These are phyloP conservation scores for Seminavis robusta DNA, from an alignment of 108 stramenopile genomes.

Conservation along the genomic window DNA sequence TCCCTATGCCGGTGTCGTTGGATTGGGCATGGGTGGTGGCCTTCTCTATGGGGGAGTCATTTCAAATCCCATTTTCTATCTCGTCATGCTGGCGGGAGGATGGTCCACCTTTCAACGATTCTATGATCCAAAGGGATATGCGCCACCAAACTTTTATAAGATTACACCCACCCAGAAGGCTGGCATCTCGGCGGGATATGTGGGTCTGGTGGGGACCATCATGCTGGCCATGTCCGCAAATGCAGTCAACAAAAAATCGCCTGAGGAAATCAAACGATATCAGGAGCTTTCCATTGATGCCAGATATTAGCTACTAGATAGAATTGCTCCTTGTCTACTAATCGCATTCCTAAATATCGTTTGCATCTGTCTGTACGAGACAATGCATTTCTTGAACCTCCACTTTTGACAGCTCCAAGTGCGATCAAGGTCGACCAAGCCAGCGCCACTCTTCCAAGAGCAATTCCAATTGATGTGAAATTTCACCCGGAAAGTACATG, in stretches of 20 bases:
- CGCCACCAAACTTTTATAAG: slow-evolving; percentile 72
- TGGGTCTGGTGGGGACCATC: slow-evolving; percentile 68
- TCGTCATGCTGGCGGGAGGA: slow-evolving; percentile 79
- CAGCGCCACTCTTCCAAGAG: too few species aligned
- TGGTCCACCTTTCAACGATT: slow-evolving; percentile 81
- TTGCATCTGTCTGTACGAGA: too few species aligned
- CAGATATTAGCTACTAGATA: background rate
- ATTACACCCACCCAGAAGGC: slow-evolving; percentile 56
- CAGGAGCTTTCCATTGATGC: slow-evolving; percentile 24
- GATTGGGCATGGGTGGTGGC: slow-evolving; percentile 72
- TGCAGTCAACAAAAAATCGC: slow-evolving; percentile 67
- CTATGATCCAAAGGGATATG: slow-evolving; percentile 50
- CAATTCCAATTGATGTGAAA: too few species aligned
- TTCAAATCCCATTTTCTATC: slow-evolving; percentile 87
- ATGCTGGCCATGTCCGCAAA: slow-evolving; percentile 83
- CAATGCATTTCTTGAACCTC: too few species aligned
- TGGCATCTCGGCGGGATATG: slow-evolving; percentile 71
- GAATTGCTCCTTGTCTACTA: background rate
- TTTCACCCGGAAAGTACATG: too few species aligned
- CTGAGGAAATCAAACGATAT: slow-evolving; percentile 48
- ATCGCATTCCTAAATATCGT: too few species aligned
- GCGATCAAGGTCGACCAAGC: too few species aligned
- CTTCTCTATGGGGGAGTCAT: slow-evolving; percentile 70
- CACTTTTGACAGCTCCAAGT: too few species aligned
- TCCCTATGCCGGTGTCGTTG: slow-evolving; percentile 74